Base-by-base conservation (phyloP, 139 green algal species). In the Micractinium sp. region DNA sequence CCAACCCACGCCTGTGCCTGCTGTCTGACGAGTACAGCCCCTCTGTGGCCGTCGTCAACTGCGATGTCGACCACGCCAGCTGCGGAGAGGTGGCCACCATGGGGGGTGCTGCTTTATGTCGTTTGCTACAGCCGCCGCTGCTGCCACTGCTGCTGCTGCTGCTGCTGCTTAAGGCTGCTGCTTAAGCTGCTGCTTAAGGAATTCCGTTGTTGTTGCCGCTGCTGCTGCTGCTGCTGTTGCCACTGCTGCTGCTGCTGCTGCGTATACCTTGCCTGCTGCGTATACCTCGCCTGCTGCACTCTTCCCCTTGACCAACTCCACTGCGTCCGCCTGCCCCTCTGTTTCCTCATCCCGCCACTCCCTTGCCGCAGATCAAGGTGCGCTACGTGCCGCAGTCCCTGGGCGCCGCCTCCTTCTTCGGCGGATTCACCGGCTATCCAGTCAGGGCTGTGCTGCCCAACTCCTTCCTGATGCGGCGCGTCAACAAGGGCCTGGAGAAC, bases 401-500 rank as follows among this genome's bases (percentile, higher is more conserved):
- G 74, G 74, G 74, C 74, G 36, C 23, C 74, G 35, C 74, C 9
- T 29, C 33, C 33, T 80, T 53, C 74, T 80, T 80, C 18, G 74
- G 74, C 14, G 74, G 33, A 14, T 80, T 80, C 74, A 41, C 33
- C 0, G 74, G 74, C 74, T 80, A 80, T 14, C 33, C 74, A 1
- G 74, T 80, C 33, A 80, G 53, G 74, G 74, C 74, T n/a, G 53
- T 80, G 16, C 74, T 80, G 33, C 74, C 74, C 74, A 35, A 80
- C 74, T 15, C 74, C 33, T 80, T 80, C 33, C 74, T 80, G n/a
- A 80, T 53, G 74, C 71, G 74, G 3, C 74, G 74, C 74, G 39
- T 47, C 74, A 80, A 80, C 74, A 80, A 80, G 74, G 74, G 74
- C 74, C 74, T 80, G 33, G 74, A 80, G 20, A 80, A 80, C 74